Evolutionary conservation across 2,329 filamentous ascomycete species (phyloP).

Genomic region (Sporothrix humicola): DNA sequence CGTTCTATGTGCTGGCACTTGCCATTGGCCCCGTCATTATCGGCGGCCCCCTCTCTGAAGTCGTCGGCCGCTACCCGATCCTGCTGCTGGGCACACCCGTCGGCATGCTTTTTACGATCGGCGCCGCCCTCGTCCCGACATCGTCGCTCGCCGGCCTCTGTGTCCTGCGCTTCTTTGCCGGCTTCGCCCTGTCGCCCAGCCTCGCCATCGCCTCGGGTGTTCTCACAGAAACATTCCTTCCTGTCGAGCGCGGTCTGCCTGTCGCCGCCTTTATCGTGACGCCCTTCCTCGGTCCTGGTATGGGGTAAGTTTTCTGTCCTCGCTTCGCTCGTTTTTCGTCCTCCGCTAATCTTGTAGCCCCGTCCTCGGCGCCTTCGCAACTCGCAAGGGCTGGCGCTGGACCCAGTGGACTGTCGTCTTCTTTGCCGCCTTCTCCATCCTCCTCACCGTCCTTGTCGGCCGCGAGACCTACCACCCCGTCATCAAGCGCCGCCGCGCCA

Average conservation of each 20-base stretch:
- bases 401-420: conserved; percentile 59
- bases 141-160: conserved; percentile 54
- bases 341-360: no score
- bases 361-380: conserved; percentile 56
- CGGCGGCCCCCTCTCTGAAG: conserved; percentile 65
- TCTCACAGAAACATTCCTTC: conserved; percentile 55
- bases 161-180: conserved; percentile 62
- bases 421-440: conserved; percentile 49
- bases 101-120: conserved; percentile 62
- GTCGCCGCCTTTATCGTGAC: conserved; percentile 56
- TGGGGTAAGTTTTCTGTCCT: conserved; percentile 50
- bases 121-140: conserved; percentile 56
- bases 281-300: conserved; percentile 59
- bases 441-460: conserved; percentile 50
- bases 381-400: conserved; percentile 58
- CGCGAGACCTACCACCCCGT: conserved; percentile 64
- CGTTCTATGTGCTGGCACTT: conserved; percentile 65
- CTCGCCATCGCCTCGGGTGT: conserved; percentile 58
- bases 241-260: conserved; percentile 50
- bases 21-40: conserved; percentile 64
- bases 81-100: conserved; percentile 55
- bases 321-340: no score
- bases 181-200: conserved; percentile 56
- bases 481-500: conserved; percentile 49
- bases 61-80: conserved; percentile 59